Evolutionary conservation across 78 protist species (phyloP).

Genomic region (Pigoraptor vietnamica): DNA sequence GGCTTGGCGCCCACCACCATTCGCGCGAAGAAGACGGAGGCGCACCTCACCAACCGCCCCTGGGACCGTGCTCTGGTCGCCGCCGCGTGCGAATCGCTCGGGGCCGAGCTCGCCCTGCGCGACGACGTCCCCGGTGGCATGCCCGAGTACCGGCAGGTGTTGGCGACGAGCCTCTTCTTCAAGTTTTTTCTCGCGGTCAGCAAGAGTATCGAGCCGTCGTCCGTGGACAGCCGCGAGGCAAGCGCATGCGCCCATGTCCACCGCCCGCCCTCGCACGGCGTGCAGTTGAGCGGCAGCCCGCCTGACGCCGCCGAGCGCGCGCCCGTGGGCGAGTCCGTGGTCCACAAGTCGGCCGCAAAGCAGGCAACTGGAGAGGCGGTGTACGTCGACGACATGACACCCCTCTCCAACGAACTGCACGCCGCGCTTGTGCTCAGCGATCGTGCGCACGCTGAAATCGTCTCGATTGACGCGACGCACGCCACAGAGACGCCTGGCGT

Average conservation of each 20-base stretch:
- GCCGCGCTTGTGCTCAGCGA: slow-evolving; percentile 56
- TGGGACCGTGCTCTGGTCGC: neutral
- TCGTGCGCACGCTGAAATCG: slow-evolving; percentile 34
- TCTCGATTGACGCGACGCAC: slow-evolving; percentile 5
- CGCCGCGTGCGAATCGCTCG: neutral
- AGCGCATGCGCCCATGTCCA: neutral
- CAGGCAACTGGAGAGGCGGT: slow-evolving; percentile 77
- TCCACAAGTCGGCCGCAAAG: slow-evolving; percentile 30
- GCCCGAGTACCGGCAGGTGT: slow-evolving; percentile 62
- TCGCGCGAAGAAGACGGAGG: slow-evolving; percentile 2
- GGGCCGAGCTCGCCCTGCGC: slow-evolving; percentile 14
- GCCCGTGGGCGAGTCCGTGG: neutral
- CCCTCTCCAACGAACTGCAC: slow-evolving; percentile 10
- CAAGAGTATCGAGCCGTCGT: neutral
- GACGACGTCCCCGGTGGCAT: slow-evolving; percentile 78
- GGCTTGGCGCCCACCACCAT: slow-evolving; percentile 46
- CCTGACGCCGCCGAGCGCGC: neutral
- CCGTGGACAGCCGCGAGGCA: neutral
- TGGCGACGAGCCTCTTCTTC: slow-evolving; percentile 68
- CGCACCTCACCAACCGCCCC: neutral
- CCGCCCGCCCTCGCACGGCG: neutral
- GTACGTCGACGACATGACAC: slow-evolving; percentile 61
- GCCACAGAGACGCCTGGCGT: slow-evolving; percentile 51
- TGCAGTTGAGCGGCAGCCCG: neutral
- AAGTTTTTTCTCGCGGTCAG: slow-evolving; percentile 58